Conservation (phyloP, 495 filamentous ascomycete species). For the Platismatia glauca region DNA sequence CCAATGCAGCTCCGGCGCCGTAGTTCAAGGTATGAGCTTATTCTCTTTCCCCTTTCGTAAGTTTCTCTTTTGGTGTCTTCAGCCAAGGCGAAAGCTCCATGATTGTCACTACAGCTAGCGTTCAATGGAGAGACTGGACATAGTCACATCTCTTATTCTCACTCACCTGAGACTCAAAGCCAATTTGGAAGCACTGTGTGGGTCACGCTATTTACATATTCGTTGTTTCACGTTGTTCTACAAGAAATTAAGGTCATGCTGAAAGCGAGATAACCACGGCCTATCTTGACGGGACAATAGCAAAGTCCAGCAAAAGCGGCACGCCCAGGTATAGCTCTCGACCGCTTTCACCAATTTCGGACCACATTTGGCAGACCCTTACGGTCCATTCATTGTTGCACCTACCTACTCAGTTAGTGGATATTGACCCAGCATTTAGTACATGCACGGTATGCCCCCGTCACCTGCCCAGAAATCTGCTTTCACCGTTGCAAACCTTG, state of each 20-base stretch:
- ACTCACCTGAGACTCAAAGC: background rate
- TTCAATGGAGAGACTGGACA: background rate
- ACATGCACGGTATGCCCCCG: background rate
- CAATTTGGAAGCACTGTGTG: background rate
- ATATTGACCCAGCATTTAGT: background rate
- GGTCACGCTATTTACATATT: background rate
- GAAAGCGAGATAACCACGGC: background rate
- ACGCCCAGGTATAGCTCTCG: background rate
- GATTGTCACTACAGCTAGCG: background rate
- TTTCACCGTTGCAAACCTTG: background rate
- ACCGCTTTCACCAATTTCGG: background rate
- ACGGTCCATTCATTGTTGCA: background rate
- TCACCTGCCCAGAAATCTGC: background rate
- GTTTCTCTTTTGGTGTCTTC: background rate
- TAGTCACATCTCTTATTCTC: background rate
- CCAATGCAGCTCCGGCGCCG: background rate
- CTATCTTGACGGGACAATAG: background rate
- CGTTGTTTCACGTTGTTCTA: background rate
- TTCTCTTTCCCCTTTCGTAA: background rate
- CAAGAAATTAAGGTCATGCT: background rate
- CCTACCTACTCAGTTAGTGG: background rate
- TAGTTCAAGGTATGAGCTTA: background rate
- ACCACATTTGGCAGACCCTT: background rate
- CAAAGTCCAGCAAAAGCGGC: background rate
- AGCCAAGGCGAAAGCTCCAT: background rate